A percentile compares a stretch with the other conserved stretches of the same genome.
Evolutionary conservation across 495 filamentous ascomycete species (phyloP).

Genomic region (Pyrenula massariospora): DNA sequence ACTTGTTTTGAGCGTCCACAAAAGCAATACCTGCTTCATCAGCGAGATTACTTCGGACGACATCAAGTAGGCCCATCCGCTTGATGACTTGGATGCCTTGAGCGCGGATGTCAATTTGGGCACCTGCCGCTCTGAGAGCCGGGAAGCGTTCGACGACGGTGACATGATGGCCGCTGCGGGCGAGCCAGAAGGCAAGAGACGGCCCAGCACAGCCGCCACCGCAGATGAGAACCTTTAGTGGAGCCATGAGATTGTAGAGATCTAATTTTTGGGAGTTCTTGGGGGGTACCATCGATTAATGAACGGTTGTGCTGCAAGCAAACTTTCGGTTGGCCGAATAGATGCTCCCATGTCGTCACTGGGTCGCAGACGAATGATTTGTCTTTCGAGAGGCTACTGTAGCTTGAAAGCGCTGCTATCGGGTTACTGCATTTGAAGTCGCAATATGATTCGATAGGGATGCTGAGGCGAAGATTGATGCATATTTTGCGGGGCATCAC

Average conservation of each 20-base stretch:
- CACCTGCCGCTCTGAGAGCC: slow-evolving; percentile 17
- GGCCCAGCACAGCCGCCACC: slow-evolving; percentile 26
- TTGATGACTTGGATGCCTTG: slow-evolving; percentile 23
- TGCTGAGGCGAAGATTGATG: too few relatives aligned
- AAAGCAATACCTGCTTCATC: slow-evolving; percentile 23
- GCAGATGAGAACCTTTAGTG: slow-evolving; percentile 26
- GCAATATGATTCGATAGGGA: too few relatives aligned
- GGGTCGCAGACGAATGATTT: too few relatives aligned
- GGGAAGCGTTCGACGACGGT: slow-evolving; percentile 31
- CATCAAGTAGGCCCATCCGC: slow-evolving; percentile 28
- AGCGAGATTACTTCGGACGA: slow-evolving; percentile 16
- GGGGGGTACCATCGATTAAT: too few relatives aligned
- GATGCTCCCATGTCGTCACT: too few relatives aligned
- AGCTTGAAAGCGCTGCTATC: too few relatives aligned
- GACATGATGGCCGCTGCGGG: slow-evolving; percentile 17
- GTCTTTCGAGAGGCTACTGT: too few relatives aligned
- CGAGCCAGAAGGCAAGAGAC: slow-evolving; percentile 26
- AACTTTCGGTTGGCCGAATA: too few relatives aligned
- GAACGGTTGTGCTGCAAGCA: too few relatives aligned
- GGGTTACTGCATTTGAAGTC: too few relatives aligned
- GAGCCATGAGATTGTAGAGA: not conserved
- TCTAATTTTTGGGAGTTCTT: not conserved
- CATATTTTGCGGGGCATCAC: too few relatives aligned
- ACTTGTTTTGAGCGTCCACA: slow-evolving; percentile 17
- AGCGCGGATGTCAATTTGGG: slow-evolving; percentile 27